phyloP scores from a whole-genome alignment of 371 early-diverging fungal species.

The Batkoa obscura region DNA sequence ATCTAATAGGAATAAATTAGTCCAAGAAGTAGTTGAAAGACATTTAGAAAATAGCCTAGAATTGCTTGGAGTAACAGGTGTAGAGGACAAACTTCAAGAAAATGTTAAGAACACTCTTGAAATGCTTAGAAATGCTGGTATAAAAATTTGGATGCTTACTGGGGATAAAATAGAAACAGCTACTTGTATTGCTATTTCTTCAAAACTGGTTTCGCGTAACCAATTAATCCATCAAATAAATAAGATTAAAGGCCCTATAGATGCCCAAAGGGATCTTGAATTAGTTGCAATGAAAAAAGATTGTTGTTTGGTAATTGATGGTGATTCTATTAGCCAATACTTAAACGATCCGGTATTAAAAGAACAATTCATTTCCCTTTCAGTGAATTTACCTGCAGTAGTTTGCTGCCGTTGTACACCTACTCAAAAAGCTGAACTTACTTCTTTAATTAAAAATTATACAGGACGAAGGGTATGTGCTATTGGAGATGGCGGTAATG shows the following conservation, averaged over 20 bases:
- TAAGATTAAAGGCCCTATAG: constrained; percentile 29
- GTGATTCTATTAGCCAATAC: too few species aligned
- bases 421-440: constrained; percentile 97
- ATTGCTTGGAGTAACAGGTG: constrained; percentile 94
- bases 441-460: constrained; percentile 58
- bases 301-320: constrained; percentile 92
- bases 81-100: constrained; percentile 97
- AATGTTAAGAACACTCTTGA: constrained; percentile 87
- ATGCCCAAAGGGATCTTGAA: constrained; percentile 45
- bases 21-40: constrained; percentile 43
- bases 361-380: constrained; percentile 68
- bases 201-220: constrained; percentile 76
- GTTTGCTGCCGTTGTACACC: constrained; percentile 98
- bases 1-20: constrained; percentile 42
- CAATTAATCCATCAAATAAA: constrained; percentile 57
- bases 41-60: constrained; percentile 76
- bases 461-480: constrained; percentile 68
- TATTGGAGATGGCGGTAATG: constrained; percentile 99
- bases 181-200: constrained; percentile 89
- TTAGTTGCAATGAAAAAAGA: constrained; percentile 34
- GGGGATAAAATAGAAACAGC: constrained; percentile 99
- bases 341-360: constrained; percentile 25
- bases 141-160: constrained; percentile 99
- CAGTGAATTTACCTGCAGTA: constrained; percentile 67
- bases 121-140: constrained; percentile 83